These are phyloP conservation scores for Laguncularia racemosa DNA, from an alignment of 345 rosid genomes.

Conservation along the genomic window DNA sequence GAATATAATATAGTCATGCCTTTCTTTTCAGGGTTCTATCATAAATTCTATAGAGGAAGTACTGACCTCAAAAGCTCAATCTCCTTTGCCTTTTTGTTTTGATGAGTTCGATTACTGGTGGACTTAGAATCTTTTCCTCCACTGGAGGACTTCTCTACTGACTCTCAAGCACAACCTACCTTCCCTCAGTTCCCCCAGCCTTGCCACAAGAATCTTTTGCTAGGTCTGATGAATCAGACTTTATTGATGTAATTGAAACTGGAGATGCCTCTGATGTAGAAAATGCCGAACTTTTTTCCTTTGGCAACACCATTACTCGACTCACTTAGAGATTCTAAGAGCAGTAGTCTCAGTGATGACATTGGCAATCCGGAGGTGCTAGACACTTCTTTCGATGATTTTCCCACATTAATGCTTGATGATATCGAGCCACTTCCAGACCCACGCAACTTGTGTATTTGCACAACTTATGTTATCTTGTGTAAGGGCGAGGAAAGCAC, in stretches of 20 bases:
- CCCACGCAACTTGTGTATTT: slow-evolving; percentile 36
- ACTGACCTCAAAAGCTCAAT: too few species aligned
- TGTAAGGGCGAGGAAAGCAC: too few species aligned
- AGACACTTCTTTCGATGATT: slow-evolving; percentile 61
- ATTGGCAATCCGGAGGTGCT: slow-evolving; percentile 11
- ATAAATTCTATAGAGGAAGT: too few species aligned
- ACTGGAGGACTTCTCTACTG: slow-evolving; percentile 19
- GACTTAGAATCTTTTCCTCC: too few species aligned
- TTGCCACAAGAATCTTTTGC: slow-evolving; percentile 49
- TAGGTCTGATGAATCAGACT: slow-evolving; percentile 49
- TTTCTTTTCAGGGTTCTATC: too few species aligned
- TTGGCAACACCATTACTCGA: slow-evolving; percentile 36
- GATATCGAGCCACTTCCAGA: slow-evolving; percentile 42
- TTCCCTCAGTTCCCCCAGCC: slow-evolving; percentile 25
- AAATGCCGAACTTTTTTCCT: slow-evolving; percentile 25
- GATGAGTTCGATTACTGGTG: too few species aligned
- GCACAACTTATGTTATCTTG: background rate
- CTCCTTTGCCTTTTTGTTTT: too few species aligned
- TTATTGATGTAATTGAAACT: slow-evolving; percentile 41
- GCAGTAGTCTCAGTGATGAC: slow-evolving; percentile 11
- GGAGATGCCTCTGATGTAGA: slow-evolving; percentile 29
- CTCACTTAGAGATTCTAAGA: slow-evolving; percentile 21
- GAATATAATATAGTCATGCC: too few species aligned
- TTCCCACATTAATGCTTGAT: slow-evolving; percentile 69
- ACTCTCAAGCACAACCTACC: slow-evolving; percentile 7